Evolutionary conservation across 192 early-diverging fungal species (phyloP), one percentile per base, ranked within the genome.

Genomic region (Coemansia erecta): DNA sequence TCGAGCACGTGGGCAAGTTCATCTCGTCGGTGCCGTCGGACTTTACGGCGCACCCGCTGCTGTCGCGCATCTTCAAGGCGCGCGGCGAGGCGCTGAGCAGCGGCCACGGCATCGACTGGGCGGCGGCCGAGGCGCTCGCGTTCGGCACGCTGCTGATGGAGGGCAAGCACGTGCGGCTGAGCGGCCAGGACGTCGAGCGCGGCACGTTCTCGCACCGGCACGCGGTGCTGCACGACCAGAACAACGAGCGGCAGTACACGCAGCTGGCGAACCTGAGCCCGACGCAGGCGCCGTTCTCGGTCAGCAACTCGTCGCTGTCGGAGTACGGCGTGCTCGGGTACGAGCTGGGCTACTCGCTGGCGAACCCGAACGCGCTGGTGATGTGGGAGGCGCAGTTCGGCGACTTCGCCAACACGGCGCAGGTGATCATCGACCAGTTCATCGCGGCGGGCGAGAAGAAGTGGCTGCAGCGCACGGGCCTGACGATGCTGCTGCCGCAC

Each of bases 301-400:
- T 97, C 62, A 88, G 80, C 85, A 98, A 98, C 86, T 97, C 94
- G 41, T 93, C 92, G 9, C 83, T 98, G 43, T 96, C 94, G 24
- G 96, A 98, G 77, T 98, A 86, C 74, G 96, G 94, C 60, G 89
- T 83, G 52, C 82, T 98, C 52, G 97, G 97, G 26, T 98, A 96
- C 66, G 97, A 98, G 83, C 87, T 95, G 10, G 97, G 97, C 41
- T 97, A 97, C 81, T 95, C 92, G 21, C 82, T 97, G 70, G 92
- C 90, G 47, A 91, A 90, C 83, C 94, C 97, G 44, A 91, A 96
- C 79, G 84, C 94, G 48, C 85, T 97, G 44, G 85, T 97, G 28
- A 82, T 96, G 62, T 98, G 94, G 94, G 97, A 98, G 79, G 97
- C 94, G 13, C 94, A 98, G 83, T 97, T 98, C 66, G 97, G 97